These are phyloP conservation scores for Aspergillus haitiensis DNA, from an alignment of 495 filamentous ascomycete genomes.

Conservation along the genomic window DNA sequence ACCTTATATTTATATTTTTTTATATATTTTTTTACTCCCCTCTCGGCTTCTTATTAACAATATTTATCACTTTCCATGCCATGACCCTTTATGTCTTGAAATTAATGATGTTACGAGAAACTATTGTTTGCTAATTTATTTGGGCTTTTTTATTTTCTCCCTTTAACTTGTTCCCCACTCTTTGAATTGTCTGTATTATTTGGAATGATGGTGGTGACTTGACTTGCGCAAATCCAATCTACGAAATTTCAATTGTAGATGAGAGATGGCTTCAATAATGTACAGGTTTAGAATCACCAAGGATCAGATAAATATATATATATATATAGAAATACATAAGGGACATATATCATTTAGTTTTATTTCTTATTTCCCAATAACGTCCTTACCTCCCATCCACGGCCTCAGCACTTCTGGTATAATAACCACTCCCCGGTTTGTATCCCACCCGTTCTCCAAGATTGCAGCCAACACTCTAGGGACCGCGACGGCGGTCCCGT, in stretches of 20 bases:
- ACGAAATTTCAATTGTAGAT: constrained; percentile 4
- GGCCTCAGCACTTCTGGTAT: constrained; percentile 74
- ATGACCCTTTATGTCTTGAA: constrained; percentile 2
- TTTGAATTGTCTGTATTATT: not conserved
- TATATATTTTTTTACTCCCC: constrained; percentile 4
- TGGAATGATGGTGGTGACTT: constrained; percentile 7
- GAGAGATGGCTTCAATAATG: constrained; percentile 2
- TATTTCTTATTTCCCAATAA: constrained; percentile 46
- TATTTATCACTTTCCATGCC: constrained; percentile 2
- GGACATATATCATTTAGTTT: not conserved
- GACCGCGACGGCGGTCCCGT: constrained; percentile 91
- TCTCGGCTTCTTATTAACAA: constrained; percentile 8
- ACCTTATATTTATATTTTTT: constrained; percentile 1
- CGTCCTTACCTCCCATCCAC: constrained; percentile 77
- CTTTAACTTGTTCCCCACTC: too few relatives aligned
- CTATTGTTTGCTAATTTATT: constrained; percentile 6
- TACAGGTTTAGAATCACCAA: constrained; percentile 4
- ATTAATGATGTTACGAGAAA: constrained; percentile 19
- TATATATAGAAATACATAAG: constrained; percentile 18
- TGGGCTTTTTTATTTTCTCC: not conserved
- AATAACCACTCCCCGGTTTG: constrained; percentile 59
- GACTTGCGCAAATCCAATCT: not conserved
- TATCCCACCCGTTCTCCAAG: constrained; percentile 91
- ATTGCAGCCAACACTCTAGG: constrained; percentile 86
- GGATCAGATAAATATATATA: constrained; percentile 1